Evolutionary conservation across 2,329 filamentous ascomycete species (phyloP), one percentile per base, ranked within the genome.

Genomic region (Fusarium xylarioides): DNA sequence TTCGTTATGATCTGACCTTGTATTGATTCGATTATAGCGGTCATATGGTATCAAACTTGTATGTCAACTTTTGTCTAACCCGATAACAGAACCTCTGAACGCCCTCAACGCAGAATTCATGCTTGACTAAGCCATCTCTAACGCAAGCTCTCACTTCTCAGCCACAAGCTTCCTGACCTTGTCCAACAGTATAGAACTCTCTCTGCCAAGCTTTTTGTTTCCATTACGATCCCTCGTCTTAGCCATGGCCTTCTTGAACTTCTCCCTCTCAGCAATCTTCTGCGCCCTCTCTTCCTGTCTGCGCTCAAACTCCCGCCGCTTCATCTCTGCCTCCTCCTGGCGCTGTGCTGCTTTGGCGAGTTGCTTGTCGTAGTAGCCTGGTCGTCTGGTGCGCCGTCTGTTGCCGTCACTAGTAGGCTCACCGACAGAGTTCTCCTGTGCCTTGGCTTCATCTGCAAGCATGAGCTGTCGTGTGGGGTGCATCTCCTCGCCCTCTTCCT

Each of bases 181-280:
- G 78, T 94, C 92, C 63, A 97, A 83, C 76, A 97, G 77, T 42
- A 95, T 86, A 38, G 87, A 88, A 76, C 94, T 95, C 85, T 97
- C 94, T 68, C 93, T 87, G 4, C 95, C 95, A 53, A 97, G 81
- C 83, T 94, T 95, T 81, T 92, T 89, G 83, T 93, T 91, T 16
- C 93, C 93, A 79, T 93, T 89, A 34, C 90, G 91, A 80, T 92
- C 90, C 40, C 91, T 90, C 57, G 95, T 94, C 80, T 91, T 92
- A 72, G 92, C 91, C 81, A 94, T 89, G 71, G 91, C 90, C 75
- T 88, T 90, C 67, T 90, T 87, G 77, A 91, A 89, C 68, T 86
- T 86, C 74, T 90, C 86, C 18, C 91, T 90, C 76, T 91, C 90
- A 55, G 92, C 91, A 7, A 88, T 84, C 69, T 90, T 89, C 73